Base-by-base conservation (phyloP, 2,329 filamentous ascomycete genomes). In the Penicillium sp. region DNA sequence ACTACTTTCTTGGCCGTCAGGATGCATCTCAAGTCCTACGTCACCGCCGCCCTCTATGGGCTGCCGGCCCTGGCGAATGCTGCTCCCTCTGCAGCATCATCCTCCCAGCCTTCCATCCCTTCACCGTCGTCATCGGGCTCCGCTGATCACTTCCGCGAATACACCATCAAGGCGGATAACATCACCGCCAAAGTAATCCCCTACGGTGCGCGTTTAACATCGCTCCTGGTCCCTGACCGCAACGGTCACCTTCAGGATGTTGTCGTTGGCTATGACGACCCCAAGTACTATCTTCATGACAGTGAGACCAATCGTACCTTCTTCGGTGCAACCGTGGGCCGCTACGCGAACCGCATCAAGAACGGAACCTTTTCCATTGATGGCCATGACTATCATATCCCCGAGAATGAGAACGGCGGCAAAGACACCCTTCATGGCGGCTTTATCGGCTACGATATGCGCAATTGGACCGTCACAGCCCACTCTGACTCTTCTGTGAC, bases 281-380 rank as follows among this genome's bases (percentile, higher is more conserved):
- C 75, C 2, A 67, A 67, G 18, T 60, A 75, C 56, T 78, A 81
- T 61, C 56, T 78, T 44, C 67, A 69, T 23, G 79, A 82, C 58
- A 74, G 72, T 8, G 63, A 75, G 55, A 79, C 76, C 28, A 76
- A 76, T 44, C 76, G 79, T 62, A 80, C 76, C 45, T 80, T 70
- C 67, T 79, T 79, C 56, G 78, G 78, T 16, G 67, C 78, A 2
- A 67, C 79, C 5, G 78, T 80, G 13, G 80, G 80, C 52, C 76
- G 80, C 44, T 83, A 82, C 68, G 80, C 80, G 52, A 83, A 83
- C 63, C 77, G 80, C 34, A 82, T 82, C 68, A 82, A 79, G 71
- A 83, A 83, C 54, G 79, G 80, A 48, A 83, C 81, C 3, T 84
- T 84, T 67, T 72, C 73, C 19, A 71, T 84, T 52, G 77, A 81